Conservation (phyloP, 768 basidiomycete genomes). For the Myochromella boudieri region DNA sequence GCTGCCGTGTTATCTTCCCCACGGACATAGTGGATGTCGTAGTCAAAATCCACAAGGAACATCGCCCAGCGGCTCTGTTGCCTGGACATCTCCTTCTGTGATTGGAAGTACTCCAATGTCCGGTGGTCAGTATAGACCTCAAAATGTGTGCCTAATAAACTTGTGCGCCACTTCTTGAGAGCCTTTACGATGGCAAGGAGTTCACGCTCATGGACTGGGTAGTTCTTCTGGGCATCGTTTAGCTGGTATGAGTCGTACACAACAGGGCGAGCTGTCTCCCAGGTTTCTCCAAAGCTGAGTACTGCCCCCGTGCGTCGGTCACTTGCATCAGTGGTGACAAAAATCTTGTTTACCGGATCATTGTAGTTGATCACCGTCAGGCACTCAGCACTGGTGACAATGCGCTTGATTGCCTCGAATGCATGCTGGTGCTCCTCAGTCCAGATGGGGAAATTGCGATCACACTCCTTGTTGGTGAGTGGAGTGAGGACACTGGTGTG, state of each 20-base stretch:
- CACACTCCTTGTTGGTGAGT: slow-evolving; percentile 17
- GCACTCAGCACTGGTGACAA: not conserved
- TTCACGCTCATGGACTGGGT: not conserved
- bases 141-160: not conserved
- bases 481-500: slow-evolving; percentile 22
- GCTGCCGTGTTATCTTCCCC: not conserved
- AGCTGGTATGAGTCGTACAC: not conserved
- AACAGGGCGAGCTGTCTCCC: not conserved
- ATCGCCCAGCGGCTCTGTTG: not conserved
- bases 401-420: not conserved
- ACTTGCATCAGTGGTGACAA: not conserved
- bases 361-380: not conserved
- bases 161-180: not conserved
- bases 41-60: not conserved
- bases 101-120: not conserved
- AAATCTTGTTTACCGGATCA: not conserved
- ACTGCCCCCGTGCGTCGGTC: not conserved
- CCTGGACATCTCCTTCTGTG: not conserved
- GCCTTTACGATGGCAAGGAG: not conserved
- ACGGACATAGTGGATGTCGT: not conserved
- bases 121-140: not conserved
- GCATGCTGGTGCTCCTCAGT: not conserved
- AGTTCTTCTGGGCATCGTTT: not conserved
- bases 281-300: not conserved
- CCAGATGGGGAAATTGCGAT: not conserved